These are phyloP conservation scores for Singerocomus inundabilis DNA, from an alignment of 1,284 basidiomycete genomes.

Conservation along the genomic window DNA sequence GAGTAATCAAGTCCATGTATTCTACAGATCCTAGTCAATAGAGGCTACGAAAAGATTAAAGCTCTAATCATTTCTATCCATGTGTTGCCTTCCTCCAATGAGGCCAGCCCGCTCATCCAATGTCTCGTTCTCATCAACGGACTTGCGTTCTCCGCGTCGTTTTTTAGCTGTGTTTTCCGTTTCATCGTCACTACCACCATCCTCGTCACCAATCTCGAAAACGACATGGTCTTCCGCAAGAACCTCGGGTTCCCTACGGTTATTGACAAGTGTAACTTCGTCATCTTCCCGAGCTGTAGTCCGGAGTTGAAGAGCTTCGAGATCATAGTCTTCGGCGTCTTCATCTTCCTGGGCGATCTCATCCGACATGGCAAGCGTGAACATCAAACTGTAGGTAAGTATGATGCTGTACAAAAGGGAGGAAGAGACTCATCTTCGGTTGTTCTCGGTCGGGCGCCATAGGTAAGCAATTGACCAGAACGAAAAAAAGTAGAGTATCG, in stretches of 20 bases:
- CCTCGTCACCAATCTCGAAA: slow-evolving; percentile 91
- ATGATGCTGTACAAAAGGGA: slow-evolving; percentile 3
- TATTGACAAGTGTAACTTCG: slow-evolving; percentile 64
- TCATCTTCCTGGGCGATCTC: slow-evolving; percentile 87
- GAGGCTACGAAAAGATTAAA: slow-evolving; percentile 9
- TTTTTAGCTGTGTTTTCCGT: slow-evolving; percentile 52
- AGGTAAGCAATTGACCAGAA: slow-evolving; percentile 86
- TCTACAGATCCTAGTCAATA: slow-evolving; percentile 46
- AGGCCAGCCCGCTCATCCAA: slow-evolving; percentile 64
- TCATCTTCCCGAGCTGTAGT: slow-evolving; percentile 54
- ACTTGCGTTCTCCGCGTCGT: slow-evolving; percentile 42
- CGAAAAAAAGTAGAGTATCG: slow-evolving; percentile 78
- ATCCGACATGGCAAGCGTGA: slow-evolving; percentile 79
- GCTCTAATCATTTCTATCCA: slow-evolving; percentile 30
- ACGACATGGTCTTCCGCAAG: slow-evolving; percentile 75
- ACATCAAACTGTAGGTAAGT: slow-evolving; percentile 37
- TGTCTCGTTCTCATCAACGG: slow-evolving; percentile 46
- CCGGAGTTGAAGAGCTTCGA: slow-evolving; percentile 67
- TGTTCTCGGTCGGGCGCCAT: slow-evolving; percentile 92
- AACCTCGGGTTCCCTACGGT: slow-evolving; percentile 44
- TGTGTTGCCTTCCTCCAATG: slow-evolving; percentile 41
- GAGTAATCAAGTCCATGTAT: slow-evolving; percentile 39
- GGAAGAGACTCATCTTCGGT: slow-evolving; percentile 71
- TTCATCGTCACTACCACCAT: slow-evolving; percentile 64
- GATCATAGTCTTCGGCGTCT: slow-evolving; percentile 91